These are phyloP conservation scores for Glaciozyma antarctica DNA, from an alignment of 768 basidiomycete species.

Conservation along the genomic window DNA sequence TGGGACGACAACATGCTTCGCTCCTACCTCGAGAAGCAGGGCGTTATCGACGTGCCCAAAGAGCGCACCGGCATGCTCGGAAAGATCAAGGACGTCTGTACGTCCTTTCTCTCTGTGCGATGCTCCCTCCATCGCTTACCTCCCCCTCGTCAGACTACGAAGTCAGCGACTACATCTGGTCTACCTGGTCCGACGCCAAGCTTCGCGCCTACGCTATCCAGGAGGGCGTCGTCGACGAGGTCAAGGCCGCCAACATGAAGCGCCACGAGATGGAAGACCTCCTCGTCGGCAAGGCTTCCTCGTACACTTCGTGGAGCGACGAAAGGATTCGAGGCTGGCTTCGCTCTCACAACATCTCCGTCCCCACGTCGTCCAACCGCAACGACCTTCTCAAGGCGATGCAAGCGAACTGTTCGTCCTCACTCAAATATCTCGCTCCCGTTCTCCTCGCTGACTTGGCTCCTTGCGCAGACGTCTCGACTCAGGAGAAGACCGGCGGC, in stretches of 20 bases:
- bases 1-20: conserved; percentile 75
- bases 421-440: not conserved
- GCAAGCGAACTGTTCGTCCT: conserved; percentile 43
- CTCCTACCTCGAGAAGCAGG: conserved; percentile 67
- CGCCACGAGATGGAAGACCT: conserved; percentile 71
- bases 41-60: conserved; percentile 49
- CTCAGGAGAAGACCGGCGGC: conserved; percentile 50
- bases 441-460: conserved; percentile 13
- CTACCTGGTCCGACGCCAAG: conserved; percentile 35
- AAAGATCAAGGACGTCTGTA: conserved; percentile 24
- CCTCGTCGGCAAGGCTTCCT: conserved; percentile 50
- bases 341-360: conserved; percentile 58
- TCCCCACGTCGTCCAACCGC: conserved; percentile 46
- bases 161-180: conserved; percentile 23
- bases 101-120: not conserved
- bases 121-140: not conserved
- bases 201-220: conserved; percentile 30
- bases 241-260: conserved; percentile 35
- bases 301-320: conserved; percentile 85
- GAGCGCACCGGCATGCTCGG: conserved; percentile 14
- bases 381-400: conserved; percentile 57
- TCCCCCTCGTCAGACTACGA: conserved; percentile 13
- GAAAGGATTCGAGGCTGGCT: conserved; percentile 83
- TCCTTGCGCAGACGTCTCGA: conserved; percentile 55
- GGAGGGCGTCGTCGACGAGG: conserved; percentile 23